Percentiles rank a stretch among this genome's conserved stretches.
Evolutionary conservation across 441 rosid genomes (phyloP).

Genomic region (Erodium chrysanthum): DNA sequence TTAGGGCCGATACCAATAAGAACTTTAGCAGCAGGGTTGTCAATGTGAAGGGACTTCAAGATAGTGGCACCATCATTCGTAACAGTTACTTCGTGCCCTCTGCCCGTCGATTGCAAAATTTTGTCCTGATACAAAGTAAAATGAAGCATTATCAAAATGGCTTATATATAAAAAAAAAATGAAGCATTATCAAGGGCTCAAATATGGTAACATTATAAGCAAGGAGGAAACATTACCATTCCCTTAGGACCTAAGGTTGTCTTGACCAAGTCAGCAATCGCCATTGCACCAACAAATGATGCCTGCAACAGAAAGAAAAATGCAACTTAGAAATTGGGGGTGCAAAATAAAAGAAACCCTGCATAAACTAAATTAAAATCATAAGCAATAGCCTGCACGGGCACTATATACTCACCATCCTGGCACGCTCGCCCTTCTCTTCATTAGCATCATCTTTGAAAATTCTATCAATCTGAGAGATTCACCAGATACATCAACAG

Average conservation of each 20-base stretch:
- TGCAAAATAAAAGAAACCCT: neutral
- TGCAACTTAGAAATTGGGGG: neutral
- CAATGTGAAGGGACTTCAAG: slow-evolving; percentile 82
- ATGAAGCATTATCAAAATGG: no score
- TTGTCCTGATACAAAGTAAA: slow-evolving; percentile 46
- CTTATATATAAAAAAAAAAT: no score
- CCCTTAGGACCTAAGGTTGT: slow-evolving; percentile 28
- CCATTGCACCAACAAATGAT: slow-evolving; percentile 26
- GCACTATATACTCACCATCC: slow-evolving; percentile 16
- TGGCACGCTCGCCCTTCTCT: slow-evolving; percentile 29
- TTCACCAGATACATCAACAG: neutral
- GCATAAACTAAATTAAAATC: neutral
- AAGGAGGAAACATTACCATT: slow-evolving; percentile 17
- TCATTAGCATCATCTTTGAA: slow-evolving; percentile 25
- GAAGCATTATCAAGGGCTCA: slow-evolving; percentile 7
- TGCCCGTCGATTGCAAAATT: slow-evolving; percentile 86
- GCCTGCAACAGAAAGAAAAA: slow-evolving; percentile 14
- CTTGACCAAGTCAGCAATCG: slow-evolving; percentile 24
- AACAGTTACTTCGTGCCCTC: slow-evolving; percentile 71
- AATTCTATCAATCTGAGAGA: slow-evolving; percentile 17
- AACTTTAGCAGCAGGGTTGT: slow-evolving; percentile 95
- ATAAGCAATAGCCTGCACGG: neutral
- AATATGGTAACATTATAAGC: neutral
- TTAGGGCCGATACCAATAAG: slow-evolving; percentile 63
- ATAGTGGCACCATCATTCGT: slow-evolving; percentile 97